Evolutionary conservation across 2,329 filamentous ascomycete genomes (phyloP).

Genomic region (Pseudogymnoascus sp.): DNA sequence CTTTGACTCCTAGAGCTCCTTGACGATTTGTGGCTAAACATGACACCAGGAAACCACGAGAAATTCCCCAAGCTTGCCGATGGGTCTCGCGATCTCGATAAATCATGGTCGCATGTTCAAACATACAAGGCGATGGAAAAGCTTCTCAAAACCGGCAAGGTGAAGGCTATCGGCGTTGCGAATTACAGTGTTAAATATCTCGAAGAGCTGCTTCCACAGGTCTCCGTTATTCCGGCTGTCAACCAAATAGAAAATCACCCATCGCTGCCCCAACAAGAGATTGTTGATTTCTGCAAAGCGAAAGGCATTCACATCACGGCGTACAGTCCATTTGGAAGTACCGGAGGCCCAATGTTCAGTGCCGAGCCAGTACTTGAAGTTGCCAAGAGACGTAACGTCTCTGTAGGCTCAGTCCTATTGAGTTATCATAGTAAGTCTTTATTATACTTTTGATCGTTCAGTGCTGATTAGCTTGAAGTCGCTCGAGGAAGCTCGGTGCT

Average conservation of each 20-base stretch:
- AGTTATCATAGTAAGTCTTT: slow-evolving; percentile 57
- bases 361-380: slow-evolving; percentile 52
- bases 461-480: slow-evolving; percentile 37
- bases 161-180: slow-evolving; percentile 40
- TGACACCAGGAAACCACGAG: slow-evolving; percentile 16
- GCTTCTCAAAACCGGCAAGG: slow-evolving; percentile 40
- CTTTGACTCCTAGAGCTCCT: not conserved
- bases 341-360: slow-evolving; percentile 41
- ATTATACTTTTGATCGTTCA: not conserved
- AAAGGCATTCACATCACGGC: slow-evolving; percentile 46
- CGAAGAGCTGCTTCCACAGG: slow-evolving; percentile 32
- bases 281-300: slow-evolving; percentile 42
- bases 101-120: slow-evolving; percentile 11
- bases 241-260: slow-evolving; percentile 59
- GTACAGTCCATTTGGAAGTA: slow-evolving; percentile 39
- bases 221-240: slow-evolving; percentile 42
- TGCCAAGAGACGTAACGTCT: slow-evolving; percentile 53
- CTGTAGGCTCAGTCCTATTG: slow-evolving; percentile 53
- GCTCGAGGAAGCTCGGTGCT: slow-evolving; percentile 63
- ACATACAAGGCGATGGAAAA: slow-evolving; percentile 46
- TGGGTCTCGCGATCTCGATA: slow-evolving; percentile 25
- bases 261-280: slow-evolving; percentile 46
- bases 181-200: slow-evolving; percentile 32
- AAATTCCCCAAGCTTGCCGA: slow-evolving; percentile 13
- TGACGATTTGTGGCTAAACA: not conserved